Percentiles rank a stretch among this genome's conserved stretches.
phyloP scores from a whole-genome alignment of 2,329 filamentous ascomycete genomes.

The Alternaria metachromatica region DNA sequence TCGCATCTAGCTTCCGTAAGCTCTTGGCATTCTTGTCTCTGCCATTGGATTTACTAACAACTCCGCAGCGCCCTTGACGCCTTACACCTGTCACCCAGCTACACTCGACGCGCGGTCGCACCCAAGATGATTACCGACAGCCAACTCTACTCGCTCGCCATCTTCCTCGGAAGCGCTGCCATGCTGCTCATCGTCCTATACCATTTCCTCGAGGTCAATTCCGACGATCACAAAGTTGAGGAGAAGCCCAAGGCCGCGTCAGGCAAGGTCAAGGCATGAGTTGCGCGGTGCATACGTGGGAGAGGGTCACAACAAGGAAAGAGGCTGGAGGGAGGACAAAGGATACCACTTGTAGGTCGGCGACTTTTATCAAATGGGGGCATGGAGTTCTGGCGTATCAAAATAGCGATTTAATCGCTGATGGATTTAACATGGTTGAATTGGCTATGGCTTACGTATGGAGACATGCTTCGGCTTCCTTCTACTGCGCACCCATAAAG shows the following conservation, averaged over 20 bases:
- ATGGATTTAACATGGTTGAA: background rate
- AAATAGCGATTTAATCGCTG: background rate
- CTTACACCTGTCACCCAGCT: conserved; percentile 12
- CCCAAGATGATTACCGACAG: conserved; percentile 90
- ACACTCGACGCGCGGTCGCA: conserved; percentile 36
- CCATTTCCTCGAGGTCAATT: conserved; percentile 95
- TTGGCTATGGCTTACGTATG: background rate
- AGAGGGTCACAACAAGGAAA: background rate
- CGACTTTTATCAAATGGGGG: background rate
- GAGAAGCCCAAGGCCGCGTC: conserved; percentile 37
- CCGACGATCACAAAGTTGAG: conserved; percentile 58
- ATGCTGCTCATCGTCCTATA: conserved; percentile 95
- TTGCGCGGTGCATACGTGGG: background rate
- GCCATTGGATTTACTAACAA: conserved; percentile 17
- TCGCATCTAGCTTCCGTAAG: conserved; percentile 8
- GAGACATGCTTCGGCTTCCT: background rate
- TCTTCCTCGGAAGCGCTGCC: conserved; percentile 87
- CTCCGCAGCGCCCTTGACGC: conserved; percentile 21
- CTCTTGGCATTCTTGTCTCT: background rate
- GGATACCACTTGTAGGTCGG: background rate
- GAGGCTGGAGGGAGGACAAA: background rate
- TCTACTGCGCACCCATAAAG: background rate
- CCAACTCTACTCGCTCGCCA: conserved; percentile 87
- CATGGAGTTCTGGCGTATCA: conserved; percentile 14
- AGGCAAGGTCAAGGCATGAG: conserved; percentile 37